Percentiles rank a stretch among this genome's conserved stretches.
These are phyloP conservation scores for Globisporangium nagaii DNA, from an alignment of 352 stramenopile genomes.

Conservation along the genomic window DNA sequence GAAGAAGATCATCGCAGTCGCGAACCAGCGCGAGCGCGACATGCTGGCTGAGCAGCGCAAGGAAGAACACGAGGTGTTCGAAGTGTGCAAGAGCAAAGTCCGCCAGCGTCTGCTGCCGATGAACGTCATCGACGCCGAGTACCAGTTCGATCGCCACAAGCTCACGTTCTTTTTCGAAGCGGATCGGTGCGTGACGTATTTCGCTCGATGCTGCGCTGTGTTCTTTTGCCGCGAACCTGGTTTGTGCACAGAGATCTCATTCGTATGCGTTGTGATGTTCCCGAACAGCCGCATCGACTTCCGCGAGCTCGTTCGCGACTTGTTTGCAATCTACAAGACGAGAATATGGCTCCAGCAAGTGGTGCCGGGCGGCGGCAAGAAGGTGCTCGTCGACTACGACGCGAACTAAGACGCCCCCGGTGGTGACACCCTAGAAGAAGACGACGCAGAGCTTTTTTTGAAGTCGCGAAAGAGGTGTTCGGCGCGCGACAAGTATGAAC, in stretches of 20 bases:
- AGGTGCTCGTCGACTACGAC: constrained; percentile 51
- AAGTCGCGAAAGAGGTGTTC: not conserved
- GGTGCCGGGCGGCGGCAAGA: constrained; percentile 66
- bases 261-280: not conserved
- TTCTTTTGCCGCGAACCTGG: not conserved
- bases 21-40: constrained; percentile 89
- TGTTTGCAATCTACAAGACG: constrained; percentile 99
- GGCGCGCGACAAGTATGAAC: not conserved
- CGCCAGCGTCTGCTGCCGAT: constrained; percentile 93
- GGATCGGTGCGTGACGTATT: constrained; percentile 85
- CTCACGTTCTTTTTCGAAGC: constrained; percentile 99
- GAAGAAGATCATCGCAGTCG: constrained; percentile 93
- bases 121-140: constrained; percentile 97
- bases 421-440: not conserved
- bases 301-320: constrained; percentile 94
- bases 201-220: not conserved
- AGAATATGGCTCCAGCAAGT: constrained; percentile 98
- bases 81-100: constrained; percentile 96
- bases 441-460: not conserved
- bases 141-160: constrained; percentile 98
- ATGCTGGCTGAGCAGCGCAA: constrained; percentile 90
- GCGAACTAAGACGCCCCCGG: constrained; percentile 32
- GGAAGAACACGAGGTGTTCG: constrained; percentile 95
- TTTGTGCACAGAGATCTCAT: constrained; percentile 1
- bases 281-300: constrained; percentile 93